Conservation (phyloP, 495 filamentous ascomycete species). For the Penicillium cosmopolitanum region DNA sequence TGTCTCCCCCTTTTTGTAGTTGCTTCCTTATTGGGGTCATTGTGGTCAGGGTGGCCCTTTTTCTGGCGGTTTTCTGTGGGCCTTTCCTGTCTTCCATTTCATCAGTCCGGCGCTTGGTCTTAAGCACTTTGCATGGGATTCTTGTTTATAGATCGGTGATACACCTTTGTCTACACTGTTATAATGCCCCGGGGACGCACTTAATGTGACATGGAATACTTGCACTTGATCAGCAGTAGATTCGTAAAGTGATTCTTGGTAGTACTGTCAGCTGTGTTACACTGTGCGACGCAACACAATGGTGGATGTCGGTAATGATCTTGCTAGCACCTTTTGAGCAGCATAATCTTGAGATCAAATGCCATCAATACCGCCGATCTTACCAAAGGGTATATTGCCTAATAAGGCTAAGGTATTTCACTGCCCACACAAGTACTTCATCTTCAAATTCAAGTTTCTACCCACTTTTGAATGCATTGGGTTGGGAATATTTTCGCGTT, state of each 20-base stretch:
- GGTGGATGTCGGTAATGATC: not conserved
- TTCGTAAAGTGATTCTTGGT: not conserved
- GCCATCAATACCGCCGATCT: not conserved
- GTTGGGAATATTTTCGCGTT: too few species aligned
- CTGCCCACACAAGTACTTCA: too few species aligned
- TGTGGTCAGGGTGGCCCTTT: conserved; percentile 1
- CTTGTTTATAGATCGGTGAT: conserved; percentile 35
- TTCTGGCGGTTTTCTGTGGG: not conserved
- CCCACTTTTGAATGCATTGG: too few species aligned
- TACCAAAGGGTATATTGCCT: not conserved
- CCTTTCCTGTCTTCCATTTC: conserved; percentile 9
- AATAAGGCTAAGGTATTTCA: not conserved
- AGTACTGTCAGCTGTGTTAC: not conserved
- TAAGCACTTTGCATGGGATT: conserved; percentile 28
- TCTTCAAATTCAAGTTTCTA: too few species aligned
- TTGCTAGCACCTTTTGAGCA: not conserved
- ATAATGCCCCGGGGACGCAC: conserved; percentile 23
- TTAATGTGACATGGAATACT: conserved; percentile 27
- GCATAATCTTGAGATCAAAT: not conserved
- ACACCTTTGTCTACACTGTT: conserved; percentile 23
- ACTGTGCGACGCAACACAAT: not conserved
- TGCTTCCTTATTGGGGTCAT: conserved; percentile 1
- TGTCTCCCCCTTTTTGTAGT: conserved; percentile 2
- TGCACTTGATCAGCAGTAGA: conserved; percentile 6
- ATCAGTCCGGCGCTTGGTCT: conserved; percentile 28